Evolutionary conservation across 768 basidiomycete genomes (phyloP), one percentile per base, ranked within the genome.

Genomic region (Rhodotorula babjevae): DNA sequence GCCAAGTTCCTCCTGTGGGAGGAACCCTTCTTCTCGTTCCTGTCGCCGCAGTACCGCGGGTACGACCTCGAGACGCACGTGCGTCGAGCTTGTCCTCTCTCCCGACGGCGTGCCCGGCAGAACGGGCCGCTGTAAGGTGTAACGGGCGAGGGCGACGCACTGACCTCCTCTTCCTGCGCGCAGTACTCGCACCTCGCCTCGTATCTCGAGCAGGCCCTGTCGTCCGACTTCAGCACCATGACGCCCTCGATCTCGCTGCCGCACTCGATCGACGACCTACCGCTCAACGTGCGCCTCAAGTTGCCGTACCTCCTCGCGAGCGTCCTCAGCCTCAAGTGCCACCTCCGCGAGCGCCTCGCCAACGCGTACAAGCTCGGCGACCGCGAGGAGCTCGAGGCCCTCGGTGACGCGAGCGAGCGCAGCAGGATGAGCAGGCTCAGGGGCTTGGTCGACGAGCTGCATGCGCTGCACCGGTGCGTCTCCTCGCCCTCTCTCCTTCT

Each of bases 1-100:
- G 53, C 66, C 46, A 78, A 78, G 61, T 76, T 61, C 64, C 50
- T 78, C 31, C 69, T 78, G 0, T 78, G 77, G 77, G 77, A 78
- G 58, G 77, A 78, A 44, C 77, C 77, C 2, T 78, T 78, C 72
- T 78, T 56, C 69, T 65, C 67, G 19, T 76, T 74, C 65, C 68
- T 78, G 33, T 71, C 74, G 10, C 77, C 75, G 1, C 77, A 76
- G n/a, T 78, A 76, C 71, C 57, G 47, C 29, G 69, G 67, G 29
- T 76, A 72, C 72, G 73, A 76, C 61, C 75, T 78, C 63, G 77
- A 78, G 33, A 36, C 65, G 27, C 77, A 78, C 67, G 47, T 50
- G 49, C 49, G 23, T 23, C 49, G 8, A 7, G 21, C 4, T 25
- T 8, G 8, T 50, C 49, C 12, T 21, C 4, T 8, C 49, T n/a